These are phyloP conservation scores for Triticum turgidum DNA, from an alignment of 176 grass and related monocot genomes.

Conservation along the genomic window DNA sequence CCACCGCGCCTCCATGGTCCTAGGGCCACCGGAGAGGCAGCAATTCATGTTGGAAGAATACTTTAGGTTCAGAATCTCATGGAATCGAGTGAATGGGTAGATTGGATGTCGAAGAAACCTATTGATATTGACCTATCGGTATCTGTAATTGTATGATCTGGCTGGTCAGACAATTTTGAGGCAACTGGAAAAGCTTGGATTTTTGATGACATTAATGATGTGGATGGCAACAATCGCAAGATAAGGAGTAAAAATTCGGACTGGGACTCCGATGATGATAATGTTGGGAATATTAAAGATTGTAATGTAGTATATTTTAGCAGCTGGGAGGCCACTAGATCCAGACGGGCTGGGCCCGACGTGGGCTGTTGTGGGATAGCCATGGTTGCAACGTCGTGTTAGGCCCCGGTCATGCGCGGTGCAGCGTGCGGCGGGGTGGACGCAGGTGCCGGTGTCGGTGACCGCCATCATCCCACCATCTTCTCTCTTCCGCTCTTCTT, in stretches of 20 bases:
- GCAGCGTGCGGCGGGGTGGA: too few species aligned
- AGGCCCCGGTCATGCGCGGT: too few species aligned
- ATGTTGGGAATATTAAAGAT: not conserved
- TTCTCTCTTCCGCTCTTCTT: too few species aligned
- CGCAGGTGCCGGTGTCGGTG: too few species aligned
- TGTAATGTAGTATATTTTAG: not conserved
- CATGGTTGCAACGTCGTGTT: too few species aligned
- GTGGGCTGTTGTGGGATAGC: too few species aligned
- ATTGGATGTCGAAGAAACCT: not conserved
- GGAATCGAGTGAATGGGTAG: not conserved
- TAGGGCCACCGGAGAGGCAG: too few species aligned
- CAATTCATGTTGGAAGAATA: not conserved
- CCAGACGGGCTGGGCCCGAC: too few species aligned
- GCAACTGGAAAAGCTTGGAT: not conserved
- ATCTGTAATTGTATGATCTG: not conserved
- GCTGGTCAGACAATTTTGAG: not conserved
- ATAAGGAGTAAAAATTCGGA: not conserved
- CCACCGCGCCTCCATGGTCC: too few species aligned
- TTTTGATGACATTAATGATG: not conserved
- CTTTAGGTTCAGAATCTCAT: not conserved
- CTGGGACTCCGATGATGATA: conserved; percentile 16
- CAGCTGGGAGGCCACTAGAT: too few species aligned
- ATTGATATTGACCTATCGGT: not conserved
- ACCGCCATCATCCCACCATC: too few species aligned
- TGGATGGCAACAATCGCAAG: not conserved